Evolutionary conservation across 176 grass and related monocot genomes (phyloP), one percentile per base, ranked within the genome.

Genomic region (Juncus inflexus): DNA sequence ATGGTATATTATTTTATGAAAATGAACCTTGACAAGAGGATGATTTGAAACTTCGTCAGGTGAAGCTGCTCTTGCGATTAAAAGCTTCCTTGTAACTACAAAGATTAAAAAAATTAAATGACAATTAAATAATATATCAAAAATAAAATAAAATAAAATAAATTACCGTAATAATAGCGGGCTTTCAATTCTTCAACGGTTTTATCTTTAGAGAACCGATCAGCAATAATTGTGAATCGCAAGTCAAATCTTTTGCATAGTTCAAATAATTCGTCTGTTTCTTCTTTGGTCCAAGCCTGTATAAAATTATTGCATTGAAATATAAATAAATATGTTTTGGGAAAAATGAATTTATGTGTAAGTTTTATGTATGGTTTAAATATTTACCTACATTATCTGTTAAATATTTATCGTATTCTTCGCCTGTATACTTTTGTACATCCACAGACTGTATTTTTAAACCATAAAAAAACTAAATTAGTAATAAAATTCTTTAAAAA

Each of bases 371-470:
- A 8, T 35, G 52, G 41, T 67, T 37, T 15, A 66, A 19, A 81
- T 53, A 47, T 62, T 58, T 92, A 89, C 88, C 77, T 89, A 97
- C 94, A 91, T 85, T 88, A 82, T 97, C 88, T 79, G 70, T 78
- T 81, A 97, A 89, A 69, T 80, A 79, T 73, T 97, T 97, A 77
- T 92, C 88, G n/a, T 97, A 97, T 80, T 97, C 94, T 68, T 97
- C 87, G 58, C 81, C 82, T 0, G 84, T 91, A 75, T 97, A 97
- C 62, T 83, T 91, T 12, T 91, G 74, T 68, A 97, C 64, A 58
- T 97, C 92, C 52, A 79, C 92, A 40, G 81, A 91, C 92, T 97
- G 84, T 60, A 86, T 76, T 61, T 78, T 40, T 5, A 71, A 76
- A 63, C n/a, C 39, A 75, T 43, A 70, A 78, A 63, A 50, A 69